Conservation (phyloP, 169 alveolate genomes). For the Cystoisospora suis region DNA sequence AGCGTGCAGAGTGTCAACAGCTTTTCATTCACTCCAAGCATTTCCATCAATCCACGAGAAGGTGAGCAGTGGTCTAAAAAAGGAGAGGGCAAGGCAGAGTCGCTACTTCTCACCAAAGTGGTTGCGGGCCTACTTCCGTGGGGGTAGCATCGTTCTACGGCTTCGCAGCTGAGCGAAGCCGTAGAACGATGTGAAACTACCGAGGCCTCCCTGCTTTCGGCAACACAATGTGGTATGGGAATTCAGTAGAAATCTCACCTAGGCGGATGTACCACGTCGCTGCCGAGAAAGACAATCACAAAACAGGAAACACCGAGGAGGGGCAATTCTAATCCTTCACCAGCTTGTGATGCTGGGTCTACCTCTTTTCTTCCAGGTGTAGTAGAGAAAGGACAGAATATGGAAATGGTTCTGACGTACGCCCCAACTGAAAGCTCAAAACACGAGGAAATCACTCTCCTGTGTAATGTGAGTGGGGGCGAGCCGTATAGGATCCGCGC, state of each 20-base stretch:
- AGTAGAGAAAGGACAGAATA: conserved; percentile 43
- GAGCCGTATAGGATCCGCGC: conserved; percentile 83
- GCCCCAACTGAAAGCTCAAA: conserved; percentile 43
- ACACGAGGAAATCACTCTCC: conserved; percentile 19
- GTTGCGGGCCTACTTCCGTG: too few relatives aligned
- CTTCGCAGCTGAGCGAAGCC: too few relatives aligned
- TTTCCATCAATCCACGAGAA: conserved; percentile 31
- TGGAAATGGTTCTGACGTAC: conserved; percentile 21
- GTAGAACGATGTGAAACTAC: too few relatives aligned
- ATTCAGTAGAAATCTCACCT: too few relatives aligned
- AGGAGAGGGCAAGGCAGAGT: too few relatives aligned
- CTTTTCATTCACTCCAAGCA: not conserved
- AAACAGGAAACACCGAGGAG: too few relatives aligned
- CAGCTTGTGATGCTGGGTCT: not conserved
- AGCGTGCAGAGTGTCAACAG: conserved; percentile 68
- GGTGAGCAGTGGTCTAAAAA: conserved; percentile 50
- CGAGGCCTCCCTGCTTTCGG: too few relatives aligned
- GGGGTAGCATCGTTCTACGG: too few relatives aligned
- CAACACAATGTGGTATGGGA: too few relatives aligned
- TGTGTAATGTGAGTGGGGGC: conserved; percentile 75
- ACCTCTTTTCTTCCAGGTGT: conserved; percentile 24
- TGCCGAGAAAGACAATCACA: too few relatives aligned
- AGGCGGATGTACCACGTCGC: too few relatives aligned
- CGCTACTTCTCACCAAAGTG: too few relatives aligned
- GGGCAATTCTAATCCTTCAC: not conserved